Percentiles rank a stretch among this genome's conserved stretches.
Evolutionary conservation across 106 monocot species (phyloP).

Genomic region (Alisma plantagoaquatica): DNA sequence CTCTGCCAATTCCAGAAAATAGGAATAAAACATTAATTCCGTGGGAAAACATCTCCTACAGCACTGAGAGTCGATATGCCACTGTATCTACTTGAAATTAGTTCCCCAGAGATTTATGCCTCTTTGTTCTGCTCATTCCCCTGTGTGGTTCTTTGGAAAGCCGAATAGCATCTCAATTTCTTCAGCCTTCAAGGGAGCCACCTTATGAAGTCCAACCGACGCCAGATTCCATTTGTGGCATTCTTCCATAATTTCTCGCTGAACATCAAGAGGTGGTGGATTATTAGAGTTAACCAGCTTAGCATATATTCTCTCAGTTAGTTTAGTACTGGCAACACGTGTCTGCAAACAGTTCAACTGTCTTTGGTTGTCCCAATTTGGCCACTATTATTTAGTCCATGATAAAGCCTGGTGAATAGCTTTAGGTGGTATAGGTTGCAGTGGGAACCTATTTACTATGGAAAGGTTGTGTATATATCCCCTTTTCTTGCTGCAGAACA

Average conservation of each 20-base stretch:
- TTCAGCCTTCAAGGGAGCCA: conserved; percentile 55
- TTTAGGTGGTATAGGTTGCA: conserved; percentile 33
- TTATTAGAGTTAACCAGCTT: conserved; percentile 15
- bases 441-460: conserved; percentile 30
- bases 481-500: conserved; percentile 50
- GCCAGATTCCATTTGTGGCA: conserved; percentile 67
- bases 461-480: conserved; percentile 82
- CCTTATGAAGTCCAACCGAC: conserved; percentile 66
- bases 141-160: conserved; percentile 63
- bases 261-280: conserved; percentile 20
- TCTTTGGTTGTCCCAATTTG: conserved; percentile 50
- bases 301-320: conserved; percentile 34
- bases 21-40: conserved; percentile 60
- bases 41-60: conserved; percentile 51
- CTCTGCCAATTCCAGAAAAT: conserved; percentile 80
- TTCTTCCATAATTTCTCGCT: conserved; percentile 25
- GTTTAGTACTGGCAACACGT: conserved; percentile 26
- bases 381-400: conserved; percentile 57
- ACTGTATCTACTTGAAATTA: conserved; percentile 84
- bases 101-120: conserved; percentile 54
- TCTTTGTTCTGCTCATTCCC: conserved; percentile 56
- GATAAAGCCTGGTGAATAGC: conserved; percentile 48
- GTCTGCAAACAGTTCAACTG: conserved; percentile 73
- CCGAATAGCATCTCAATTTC: conserved; percentile 65
- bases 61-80: conserved; percentile 60